Evolutionary conservation across 169 alveolate species (phyloP), one percentile per base, ranked within the genome.

Genomic region (Eimeria praecox): DNA sequence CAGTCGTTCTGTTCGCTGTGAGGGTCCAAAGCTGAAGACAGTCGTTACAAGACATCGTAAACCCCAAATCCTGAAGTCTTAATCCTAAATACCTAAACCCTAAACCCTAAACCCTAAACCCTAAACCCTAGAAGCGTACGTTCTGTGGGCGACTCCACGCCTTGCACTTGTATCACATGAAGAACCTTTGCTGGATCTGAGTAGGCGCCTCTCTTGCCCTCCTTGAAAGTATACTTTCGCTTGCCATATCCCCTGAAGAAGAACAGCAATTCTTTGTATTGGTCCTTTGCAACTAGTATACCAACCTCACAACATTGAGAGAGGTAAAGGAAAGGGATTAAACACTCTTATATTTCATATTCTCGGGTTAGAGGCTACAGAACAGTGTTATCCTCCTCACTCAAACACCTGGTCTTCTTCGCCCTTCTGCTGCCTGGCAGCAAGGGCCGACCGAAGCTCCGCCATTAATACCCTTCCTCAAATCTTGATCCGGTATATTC

Each of bases 201-300:
- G 62, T n/a, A 42, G 0, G 88, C 38, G n/a, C 85, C 69, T 35
- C 71, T 33, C 73, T 66, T 92, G 46, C 95, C 95, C 87, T 77
- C 91, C 86, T 92, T 92, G 85, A 80, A 92, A 6, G 64, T 30
- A 16, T 20, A 86, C 42, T 30, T 3, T 52, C 69, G 40, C 49
- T 80, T 56, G 46, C 95, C 91, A 75, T 40, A 92, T 59, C 52
- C 95, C 86, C 95, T 92, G 95, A 52, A 54, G 20, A 59, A 80
- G 42, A 9, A 1, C 22, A 14, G 62, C 44, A 44, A 42, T 16
- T 10, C 40, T 9, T 22, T 16, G 3, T 38, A 14, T 18, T 77
- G 0, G 22, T 35, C 38, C 38, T 56, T 10, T 59, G 22, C 69
- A 59, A 20, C 69, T 59, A 20, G 8, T 0, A 59, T 16, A n/a